A percentile compares a stretch with the other conserved stretches of the same genome.
Evolutionary conservation across 129 eudicot genomes (phyloP).

Genomic region (Saposhnikovia divaricata): DNA sequence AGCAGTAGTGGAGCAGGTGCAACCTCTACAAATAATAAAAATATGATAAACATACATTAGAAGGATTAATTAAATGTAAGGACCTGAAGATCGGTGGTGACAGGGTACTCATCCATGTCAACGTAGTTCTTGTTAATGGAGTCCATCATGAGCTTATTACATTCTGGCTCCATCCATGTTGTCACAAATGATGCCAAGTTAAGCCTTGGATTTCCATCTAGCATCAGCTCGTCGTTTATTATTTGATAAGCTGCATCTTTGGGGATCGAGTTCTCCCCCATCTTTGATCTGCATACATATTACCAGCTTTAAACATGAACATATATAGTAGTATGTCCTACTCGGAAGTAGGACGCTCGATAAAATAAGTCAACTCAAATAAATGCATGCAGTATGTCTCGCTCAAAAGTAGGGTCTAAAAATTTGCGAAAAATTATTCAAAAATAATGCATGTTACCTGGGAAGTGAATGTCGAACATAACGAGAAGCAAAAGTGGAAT

Average conservation of each 20-base stretch:
- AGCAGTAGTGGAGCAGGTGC: background rate
- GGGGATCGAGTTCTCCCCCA: conserved; percentile 4
- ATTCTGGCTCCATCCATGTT: conserved; percentile 12
- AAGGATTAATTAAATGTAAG: background rate
- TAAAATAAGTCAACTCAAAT: background rate
- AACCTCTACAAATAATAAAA: background rate
- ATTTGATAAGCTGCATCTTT: conserved; percentile 10
- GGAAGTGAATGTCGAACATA: conserved; percentile 11
- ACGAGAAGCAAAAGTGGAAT: background rate
- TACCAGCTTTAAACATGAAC: background rate
- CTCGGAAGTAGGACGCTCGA: background rate
- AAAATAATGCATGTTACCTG: background rate
- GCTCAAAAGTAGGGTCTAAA: background rate
- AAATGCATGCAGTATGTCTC: too few species aligned
- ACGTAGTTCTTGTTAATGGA: conserved; percentile 7
- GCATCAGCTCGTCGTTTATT: conserved; percentile 7
- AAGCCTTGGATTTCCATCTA: conserved; percentile 7
- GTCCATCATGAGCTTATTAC: conserved; percentile 12
- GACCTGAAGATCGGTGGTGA: conserved; percentile 5
- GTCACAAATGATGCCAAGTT: conserved; percentile 12
- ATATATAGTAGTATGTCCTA: background rate
- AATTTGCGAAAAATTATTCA: background rate
- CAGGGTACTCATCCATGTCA: conserved; percentile 13
- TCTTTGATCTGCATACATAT: background rate
- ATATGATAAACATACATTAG: too few species aligned